phyloP scores from a whole-genome alignment of 2,329 filamentous ascomycete species.

The Pseudogymnoascus sp. region DNA sequence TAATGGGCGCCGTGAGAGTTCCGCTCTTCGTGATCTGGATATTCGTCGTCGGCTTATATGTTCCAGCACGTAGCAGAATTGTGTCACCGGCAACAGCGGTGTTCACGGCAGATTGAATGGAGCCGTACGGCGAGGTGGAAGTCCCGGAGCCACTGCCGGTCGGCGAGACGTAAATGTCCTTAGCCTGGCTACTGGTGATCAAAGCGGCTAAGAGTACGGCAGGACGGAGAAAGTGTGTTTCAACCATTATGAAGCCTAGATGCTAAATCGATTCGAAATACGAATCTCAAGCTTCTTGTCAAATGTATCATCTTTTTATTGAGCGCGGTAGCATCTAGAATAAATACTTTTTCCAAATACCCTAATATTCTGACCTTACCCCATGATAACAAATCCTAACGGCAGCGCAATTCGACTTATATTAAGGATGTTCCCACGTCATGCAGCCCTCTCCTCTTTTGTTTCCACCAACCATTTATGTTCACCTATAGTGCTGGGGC shows the following conservation, averaged over 20 bases:
- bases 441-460: background rate
- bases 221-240: background rate
- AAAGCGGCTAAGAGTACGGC: background rate
- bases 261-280: background rate
- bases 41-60: slow-evolving; percentile 39
- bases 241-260: background rate
- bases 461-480: background rate
- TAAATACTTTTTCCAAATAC: background rate
- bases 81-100: slow-evolving; percentile 39
- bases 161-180: slow-evolving; percentile 37
- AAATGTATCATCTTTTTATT: background rate
- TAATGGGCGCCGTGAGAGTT: slow-evolving; percentile 34
- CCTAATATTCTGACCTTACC: background rate
- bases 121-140: slow-evolving; percentile 35
- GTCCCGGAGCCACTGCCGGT: slow-evolving; percentile 36
- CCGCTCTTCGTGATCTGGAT: slow-evolving; percentile 42
- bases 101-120: slow-evolving; percentile 41
- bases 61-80: slow-evolving; percentile 38
- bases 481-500: background rate
- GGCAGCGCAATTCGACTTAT: background rate
- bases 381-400: background rate
- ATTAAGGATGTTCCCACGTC: background rate
- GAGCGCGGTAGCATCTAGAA: background rate
- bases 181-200: slow-evolving; percentile 20
- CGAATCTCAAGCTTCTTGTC: background rate